Conservation (phyloP, 2,329 filamentous ascomycete species). For the Fusarium sp. region DNA sequence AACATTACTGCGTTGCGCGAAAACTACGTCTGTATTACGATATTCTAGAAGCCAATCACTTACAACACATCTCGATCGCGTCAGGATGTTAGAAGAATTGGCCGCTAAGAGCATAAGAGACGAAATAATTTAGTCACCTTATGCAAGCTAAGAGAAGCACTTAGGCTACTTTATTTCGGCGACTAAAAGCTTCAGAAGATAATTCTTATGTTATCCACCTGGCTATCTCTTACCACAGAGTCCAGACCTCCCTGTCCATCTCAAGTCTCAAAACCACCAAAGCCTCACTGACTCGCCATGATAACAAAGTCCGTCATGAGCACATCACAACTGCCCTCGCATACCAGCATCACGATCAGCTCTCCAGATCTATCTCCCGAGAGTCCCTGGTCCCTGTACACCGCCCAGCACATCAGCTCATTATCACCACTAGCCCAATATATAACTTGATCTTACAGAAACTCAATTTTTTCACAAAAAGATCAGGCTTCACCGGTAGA, state of each 20-base stretch:
- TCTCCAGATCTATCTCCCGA: background rate
- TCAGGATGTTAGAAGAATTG: no score
- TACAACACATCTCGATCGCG: background rate
- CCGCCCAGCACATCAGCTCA: slow-evolving; percentile 1
- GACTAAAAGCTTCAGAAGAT: no score
- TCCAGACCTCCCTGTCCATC: background rate
- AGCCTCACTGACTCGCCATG: slow-evolving; percentile 11
- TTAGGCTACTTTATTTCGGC: no score
- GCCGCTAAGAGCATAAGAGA: no score
- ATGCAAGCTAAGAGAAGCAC: no score
- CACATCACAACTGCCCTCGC: slow-evolving; percentile 1
- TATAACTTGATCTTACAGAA: background rate
- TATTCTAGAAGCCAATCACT: background rate
- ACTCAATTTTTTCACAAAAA: background rate
- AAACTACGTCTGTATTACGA: background rate
- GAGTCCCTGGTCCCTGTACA: slow-evolving; percentile 10
- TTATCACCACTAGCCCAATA: background rate
- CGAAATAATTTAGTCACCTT: no score
- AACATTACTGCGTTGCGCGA: background rate
- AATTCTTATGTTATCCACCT: no score
- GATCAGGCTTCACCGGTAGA: slow-evolving; percentile 20
- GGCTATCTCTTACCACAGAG: background rate
- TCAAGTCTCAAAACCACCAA: background rate
- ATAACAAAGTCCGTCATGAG: background rate
- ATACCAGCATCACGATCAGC: slow-evolving; percentile 3